Evolutionary conservation across 768 basidiomycete species (phyloP).

Genomic region (Saitozyma sp.): DNA sequence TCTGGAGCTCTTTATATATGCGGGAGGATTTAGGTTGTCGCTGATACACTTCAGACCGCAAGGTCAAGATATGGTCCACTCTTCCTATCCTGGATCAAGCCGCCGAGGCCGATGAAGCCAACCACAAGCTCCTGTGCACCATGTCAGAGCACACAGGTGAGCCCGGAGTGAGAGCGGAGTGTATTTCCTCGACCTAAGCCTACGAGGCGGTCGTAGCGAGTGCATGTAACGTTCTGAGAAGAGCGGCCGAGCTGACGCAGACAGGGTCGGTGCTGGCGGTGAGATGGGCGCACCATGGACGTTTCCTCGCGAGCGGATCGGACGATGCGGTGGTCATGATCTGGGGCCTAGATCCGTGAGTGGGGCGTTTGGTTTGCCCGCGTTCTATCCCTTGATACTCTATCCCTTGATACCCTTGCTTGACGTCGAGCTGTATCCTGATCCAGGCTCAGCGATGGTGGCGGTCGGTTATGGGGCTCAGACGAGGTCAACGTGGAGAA

Average conservation of each 20-base stretch:
- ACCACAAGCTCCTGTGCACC: constrained; percentile 83
- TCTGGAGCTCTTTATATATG: background rate
- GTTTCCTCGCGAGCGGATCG: constrained; percentile 92
- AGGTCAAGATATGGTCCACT: constrained; percentile 96
- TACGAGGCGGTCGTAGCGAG: too few relatives aligned
- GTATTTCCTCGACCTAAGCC: background rate
- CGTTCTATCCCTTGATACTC: background rate
- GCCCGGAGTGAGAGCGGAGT: constrained; percentile 9
- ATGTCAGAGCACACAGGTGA: constrained; percentile 85
- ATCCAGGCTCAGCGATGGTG: constrained; percentile 62
- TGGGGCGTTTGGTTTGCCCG: background rate
- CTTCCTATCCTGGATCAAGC: constrained; percentile 82
- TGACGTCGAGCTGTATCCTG: constrained; percentile 3
- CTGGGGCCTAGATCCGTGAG: constrained; percentile 95
- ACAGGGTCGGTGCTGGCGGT: constrained; percentile 76
- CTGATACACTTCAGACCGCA: constrained; percentile 63
- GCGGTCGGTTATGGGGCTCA: constrained; percentile 87
- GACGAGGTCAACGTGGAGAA: constrained; percentile 95
- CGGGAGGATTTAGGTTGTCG: background rate
- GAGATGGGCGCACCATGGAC: constrained; percentile 88
- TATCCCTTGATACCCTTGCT: background rate
- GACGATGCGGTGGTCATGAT: constrained; percentile 95
- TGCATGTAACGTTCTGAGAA: too few relatives aligned
- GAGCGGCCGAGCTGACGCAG: background rate
- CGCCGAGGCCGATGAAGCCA: constrained; percentile 65